Evolutionary conservation across 2,329 filamentous ascomycete species (phyloP).

Genomic region (Phyllosticta ampelicida): DNA sequence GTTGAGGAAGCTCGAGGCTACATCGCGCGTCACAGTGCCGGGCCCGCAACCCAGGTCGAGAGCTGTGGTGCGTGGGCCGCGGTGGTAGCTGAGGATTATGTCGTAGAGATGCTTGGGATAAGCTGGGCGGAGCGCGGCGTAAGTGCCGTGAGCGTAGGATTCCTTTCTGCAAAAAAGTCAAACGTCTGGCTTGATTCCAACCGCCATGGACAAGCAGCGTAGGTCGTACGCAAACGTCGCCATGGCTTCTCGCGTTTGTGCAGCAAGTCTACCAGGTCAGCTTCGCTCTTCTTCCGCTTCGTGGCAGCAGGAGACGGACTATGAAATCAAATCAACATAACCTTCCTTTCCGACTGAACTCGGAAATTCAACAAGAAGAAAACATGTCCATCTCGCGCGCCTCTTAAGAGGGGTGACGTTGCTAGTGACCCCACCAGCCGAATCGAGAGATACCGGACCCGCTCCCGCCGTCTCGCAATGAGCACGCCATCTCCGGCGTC

Average conservation of each 20-base stretch:
- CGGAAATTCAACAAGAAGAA: neutral
- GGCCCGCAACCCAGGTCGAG: slow-evolving; percentile 57
- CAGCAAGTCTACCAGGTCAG: neutral
- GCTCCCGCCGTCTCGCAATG: neutral
- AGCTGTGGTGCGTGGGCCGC: slow-evolving; percentile 26
- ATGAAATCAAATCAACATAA: neutral
- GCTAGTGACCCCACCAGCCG: neutral
- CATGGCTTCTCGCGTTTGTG: neutral
- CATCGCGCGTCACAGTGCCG: slow-evolving; percentile 44
- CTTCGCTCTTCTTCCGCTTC: neutral
- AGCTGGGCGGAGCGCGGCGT: slow-evolving; percentile 49
- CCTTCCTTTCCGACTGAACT: neutral
- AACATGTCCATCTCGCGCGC: neutral
- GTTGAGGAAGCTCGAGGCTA: slow-evolving; percentile 42
- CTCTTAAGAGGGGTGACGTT: too few relatives aligned
- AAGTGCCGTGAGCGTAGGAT: slow-evolving; percentile 46
- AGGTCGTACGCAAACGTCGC: neutral
- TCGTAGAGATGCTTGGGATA: slow-evolving; percentile 48
- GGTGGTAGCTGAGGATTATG: slow-evolving; percentile 45
- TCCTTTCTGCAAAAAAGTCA: slow-evolving; percentile 34
- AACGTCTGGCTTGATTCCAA: neutral
- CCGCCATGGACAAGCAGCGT: neutral
- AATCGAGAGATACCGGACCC: neutral
- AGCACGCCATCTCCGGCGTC: neutral
- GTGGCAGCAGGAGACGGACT: neutral